Evolutionary conservation across 2,329 filamentous ascomycete genomes (phyloP), one percentile per base, ranked within the genome.

Genomic region (Didymellaceae sp.): DNA sequence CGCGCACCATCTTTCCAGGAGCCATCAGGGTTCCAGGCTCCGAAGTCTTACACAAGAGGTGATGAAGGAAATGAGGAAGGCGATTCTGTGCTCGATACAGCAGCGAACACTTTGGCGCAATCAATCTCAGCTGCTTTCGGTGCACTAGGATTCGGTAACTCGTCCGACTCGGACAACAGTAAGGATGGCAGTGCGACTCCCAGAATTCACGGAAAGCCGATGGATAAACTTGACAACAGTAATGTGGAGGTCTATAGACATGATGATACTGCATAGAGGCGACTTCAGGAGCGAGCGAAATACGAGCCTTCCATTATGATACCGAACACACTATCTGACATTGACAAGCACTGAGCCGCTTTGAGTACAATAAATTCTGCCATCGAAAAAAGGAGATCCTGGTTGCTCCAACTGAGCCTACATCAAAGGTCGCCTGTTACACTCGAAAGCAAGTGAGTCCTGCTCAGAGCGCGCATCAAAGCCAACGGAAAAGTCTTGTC

Each of bases 121-220:
- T 63, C 67, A 0, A 67, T 70, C 7, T 63, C 64, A 16, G 65
- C 64, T 1, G 62, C 57, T 0, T 66, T 70, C 22, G 52, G 57
- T 26, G 61, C 59, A 9, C 43, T 68, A 63, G 69, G 67, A 45
- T 74, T 58, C 62, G 72, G 72, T 45, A 71, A 16, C n/a, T 17
- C n/a, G 18, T 25, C 43, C 13, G 33, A 33, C 1, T 13, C 33
- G 4, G 49, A 38, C 3, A 20, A 10, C 11, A 5, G 10, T 8
- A 26, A 13, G 11, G 28, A 4, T 4, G 13, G n/a, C 6, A 24
- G 10, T 8, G 22, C 25, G 11, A 8, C 47, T 3, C 30, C 28
- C 5, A 41, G 58, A 31, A 50, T 32, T 2, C 34, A 65, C n/a
- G 57, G 63, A 13, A 51, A 51, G 20, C 42, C 61, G 21, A 62